Percentiles rank a stretch among this genome's conserved stretches.
These are phyloP conservation scores for Epichloe festucae DNA, from an alignment of 2,329 filamentous ascomycete species.

Conservation along the genomic window DNA sequence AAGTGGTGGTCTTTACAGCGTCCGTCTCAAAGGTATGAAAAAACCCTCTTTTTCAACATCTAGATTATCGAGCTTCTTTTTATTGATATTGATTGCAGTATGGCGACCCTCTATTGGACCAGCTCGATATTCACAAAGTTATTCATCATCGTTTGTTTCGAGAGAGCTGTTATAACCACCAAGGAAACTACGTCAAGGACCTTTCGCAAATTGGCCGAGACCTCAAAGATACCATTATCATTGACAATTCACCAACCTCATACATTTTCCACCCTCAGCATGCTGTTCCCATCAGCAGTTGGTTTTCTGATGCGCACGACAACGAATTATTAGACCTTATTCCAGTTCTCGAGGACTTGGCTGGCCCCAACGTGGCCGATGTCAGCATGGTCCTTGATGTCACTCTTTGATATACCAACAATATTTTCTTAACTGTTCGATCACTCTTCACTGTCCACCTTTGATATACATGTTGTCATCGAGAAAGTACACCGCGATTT, in stretches of 20 bases:
- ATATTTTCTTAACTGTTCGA: constrained; percentile 13
- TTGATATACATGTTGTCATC: constrained; percentile 16
- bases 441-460: constrained; percentile 17
- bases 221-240: constrained; percentile 95
- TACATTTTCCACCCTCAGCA: constrained; percentile 99
- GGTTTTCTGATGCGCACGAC: constrained; percentile 98
- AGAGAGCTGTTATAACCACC: constrained; percentile 98
- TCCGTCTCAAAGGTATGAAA: constrained; percentile 80
- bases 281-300: constrained; percentile 97
- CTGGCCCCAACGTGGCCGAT: constrained; percentile 76
- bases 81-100: constrained; percentile 44
- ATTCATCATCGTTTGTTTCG: constrained; percentile 93
- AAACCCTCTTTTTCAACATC: neutral
- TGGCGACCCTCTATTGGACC: constrained; percentile 87
- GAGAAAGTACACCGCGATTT: constrained; percentile 21
- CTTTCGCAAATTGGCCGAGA: constrained; percentile 93
- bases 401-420: constrained; percentile 43
- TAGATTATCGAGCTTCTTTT: constrained; percentile 6
- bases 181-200: constrained; percentile 99
- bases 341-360: constrained; percentile 93
- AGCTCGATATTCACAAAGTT: constrained; percentile 93
- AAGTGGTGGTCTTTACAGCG: constrained; percentile 96
- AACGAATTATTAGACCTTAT: constrained; percentile 97
- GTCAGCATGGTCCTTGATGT: constrained; percentile 97
- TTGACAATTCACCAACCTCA: constrained; percentile 97